Evolutionary conservation across 768 basidiomycete species (phyloP), one percentile per base, ranked within the genome.

Genomic region (Trametopsis cervina): DNA sequence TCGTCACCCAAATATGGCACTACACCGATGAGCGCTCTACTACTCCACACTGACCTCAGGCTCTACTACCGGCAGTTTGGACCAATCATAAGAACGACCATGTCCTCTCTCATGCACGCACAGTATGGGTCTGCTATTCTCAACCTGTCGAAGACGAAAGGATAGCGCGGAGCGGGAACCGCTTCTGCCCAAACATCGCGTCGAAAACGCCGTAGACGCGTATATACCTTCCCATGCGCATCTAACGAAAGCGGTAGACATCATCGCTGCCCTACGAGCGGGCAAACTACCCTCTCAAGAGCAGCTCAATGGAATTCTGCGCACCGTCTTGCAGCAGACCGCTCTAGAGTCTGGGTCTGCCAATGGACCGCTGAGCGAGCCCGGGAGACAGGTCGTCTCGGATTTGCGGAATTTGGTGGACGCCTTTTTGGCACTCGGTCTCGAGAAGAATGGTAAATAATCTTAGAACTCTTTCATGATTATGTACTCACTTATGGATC

Each of bases 391-490:
- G 2, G 35, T 36, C n/a, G 13, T 25, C 2, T 12, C 3, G 42
- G 40, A 25, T 12, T 17, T 42, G 10, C 9, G 49, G 25, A 46
- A 53, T 10, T 37, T 56, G 4, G 13, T 54, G 5, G 41, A 57
- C 24, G 54, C 55, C 4, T 7, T 55, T 7, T 22, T 61, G 13
- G 46, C 47, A 35, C 42, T 58, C 22, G 60, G 60, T 5, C 40
- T 51, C 45, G 56, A 62, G 51, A 62, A 62, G 50, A 62, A 62
- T 42, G 56, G 61, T 61, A 26, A n/a, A 60, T 45, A 18, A 33
- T 17, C 6, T 25, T 38, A 36, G 17, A 7, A 39, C 24, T 20
- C 7, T 21, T 46, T 46, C 15, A 25, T 17, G n/a, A 45, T 13
- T 17, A 4, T 18, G 21, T 20, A 24, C 13, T 41, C 18, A 24